Conservation (phyloP, 2,329 filamentous ascomycete genomes). For the Sclerotinia borealis region DNA sequence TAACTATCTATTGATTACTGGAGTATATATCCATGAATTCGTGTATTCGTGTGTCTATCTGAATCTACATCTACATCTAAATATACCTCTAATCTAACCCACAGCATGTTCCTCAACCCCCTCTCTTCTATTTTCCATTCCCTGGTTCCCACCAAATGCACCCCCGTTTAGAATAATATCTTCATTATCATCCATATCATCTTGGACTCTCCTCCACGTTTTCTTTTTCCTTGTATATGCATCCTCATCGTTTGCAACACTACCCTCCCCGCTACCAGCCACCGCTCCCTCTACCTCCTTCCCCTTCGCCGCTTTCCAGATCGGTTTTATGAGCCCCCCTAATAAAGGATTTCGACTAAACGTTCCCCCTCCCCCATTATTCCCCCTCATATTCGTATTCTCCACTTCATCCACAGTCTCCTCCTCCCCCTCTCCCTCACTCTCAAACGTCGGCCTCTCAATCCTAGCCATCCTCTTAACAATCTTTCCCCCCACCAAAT, state of each 20-base stretch:
- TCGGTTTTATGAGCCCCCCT: slow-evolving; percentile 32
- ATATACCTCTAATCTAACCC: neutral
- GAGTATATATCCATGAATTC: too few relatives aligned
- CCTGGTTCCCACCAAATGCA: slow-evolving; percentile 24
- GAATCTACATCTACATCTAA: neutral
- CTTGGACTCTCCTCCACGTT: slow-evolving; percentile 38
- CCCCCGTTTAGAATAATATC: slow-evolving; percentile 37
- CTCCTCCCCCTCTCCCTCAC: slow-evolving; percentile 25
- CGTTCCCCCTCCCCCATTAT: slow-evolving; percentile 25
- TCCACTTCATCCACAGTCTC: slow-evolving; percentile 15
- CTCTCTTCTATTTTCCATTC: slow-evolving; percentile 14
- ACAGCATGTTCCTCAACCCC: slow-evolving; percentile 13
- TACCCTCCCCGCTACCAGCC: slow-evolving; percentile 13
- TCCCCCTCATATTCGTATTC: slow-evolving; percentile 9
- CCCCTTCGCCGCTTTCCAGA: slow-evolving; percentile 31
- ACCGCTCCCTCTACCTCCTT: slow-evolving; percentile 26
- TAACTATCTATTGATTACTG: too few relatives aligned
- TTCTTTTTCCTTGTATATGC: slow-evolving; percentile 25
- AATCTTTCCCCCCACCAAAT: slow-evolving; percentile 59
- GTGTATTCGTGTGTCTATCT: neutral
- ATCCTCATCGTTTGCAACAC: slow-evolving; percentile 1
- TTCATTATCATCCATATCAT: slow-evolving; percentile 38
- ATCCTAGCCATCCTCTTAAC: slow-evolving; percentile 31
- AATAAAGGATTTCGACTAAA: slow-evolving; percentile 34
- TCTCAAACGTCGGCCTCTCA: slow-evolving; percentile 20